These are phyloP conservation scores for Asterochloris erici DNA, from an alignment of 139 green algal species.

Conservation along the genomic window DNA sequence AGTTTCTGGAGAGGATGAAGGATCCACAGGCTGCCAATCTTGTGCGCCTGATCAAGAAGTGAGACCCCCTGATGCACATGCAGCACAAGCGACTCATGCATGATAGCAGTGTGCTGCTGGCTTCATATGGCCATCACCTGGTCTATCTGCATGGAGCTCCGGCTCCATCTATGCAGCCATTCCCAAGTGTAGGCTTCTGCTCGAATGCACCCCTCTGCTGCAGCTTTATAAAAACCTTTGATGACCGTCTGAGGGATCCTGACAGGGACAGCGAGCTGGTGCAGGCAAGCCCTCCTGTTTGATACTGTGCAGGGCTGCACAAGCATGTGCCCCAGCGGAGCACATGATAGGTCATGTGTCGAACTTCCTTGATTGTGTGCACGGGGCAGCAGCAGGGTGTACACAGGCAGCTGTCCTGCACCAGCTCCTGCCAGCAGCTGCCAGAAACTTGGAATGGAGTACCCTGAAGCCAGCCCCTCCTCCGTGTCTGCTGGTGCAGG, in stretches of 20 bases:
- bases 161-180: not conserved
- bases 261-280: slow-evolving; percentile 33
- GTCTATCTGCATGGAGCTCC: not conserved
- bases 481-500: slow-evolving; percentile 38
- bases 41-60: slow-evolving; percentile 85
- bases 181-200: not conserved
- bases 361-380: too few species aligned
- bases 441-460: not conserved
- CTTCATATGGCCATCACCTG: too few species aligned
- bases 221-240: slow-evolving; percentile 50
- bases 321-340: not conserved
- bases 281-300: slow-evolving; percentile 17
- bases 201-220: not conserved
- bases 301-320: not conserved
- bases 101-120: too few species aligned
- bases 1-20: slow-evolving; percentile 83
- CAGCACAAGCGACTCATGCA: too few species aligned
- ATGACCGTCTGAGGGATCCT: slow-evolving; percentile 27
- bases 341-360: too few species aligned
- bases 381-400: too few species aligned
- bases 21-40: slow-evolving; percentile 76
- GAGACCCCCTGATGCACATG: not conserved
- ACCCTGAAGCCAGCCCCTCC: not conserved
- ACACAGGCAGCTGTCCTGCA: too few species aligned
- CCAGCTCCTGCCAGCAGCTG: too few species aligned